Evolutionary conservation across 1,284 basidiomycete species (phyloP), one percentile per base, ranked within the genome.

Genomic region (Polyporus tsugae): DNA sequence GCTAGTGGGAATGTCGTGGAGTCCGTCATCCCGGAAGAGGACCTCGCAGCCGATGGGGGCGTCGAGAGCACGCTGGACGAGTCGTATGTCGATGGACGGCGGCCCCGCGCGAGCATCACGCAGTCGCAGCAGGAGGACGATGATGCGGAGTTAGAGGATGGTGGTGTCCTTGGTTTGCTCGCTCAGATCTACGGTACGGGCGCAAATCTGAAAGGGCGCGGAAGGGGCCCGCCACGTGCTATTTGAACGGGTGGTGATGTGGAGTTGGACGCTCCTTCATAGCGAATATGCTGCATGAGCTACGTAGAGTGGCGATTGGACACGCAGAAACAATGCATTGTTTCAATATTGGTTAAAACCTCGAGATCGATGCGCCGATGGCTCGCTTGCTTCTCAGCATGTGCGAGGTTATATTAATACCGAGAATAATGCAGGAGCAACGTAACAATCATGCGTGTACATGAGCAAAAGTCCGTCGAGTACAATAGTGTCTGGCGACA

Each of bases 121-220:
- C 83, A 84, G 52, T 85, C 86, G 39, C 84, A 85, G 62, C 84
- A 88, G 65, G 86, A 87, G 33, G 89, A 89, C 4, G 88, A 90
- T 15, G 84, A 82, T 6, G 78, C 88, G 60, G 86, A 86, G 68
- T 87, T 91, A 73, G 89, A 79, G 71, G 83, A 85, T 72, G 84
- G 87, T 0, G 94, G 93, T 19, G 90, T 95, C 70, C 80, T 95
- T 68, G 91, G 90, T 38, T 75, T 95, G 72, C 77, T 95, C 73
- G 89, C 91, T 44, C 90, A 94, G 81, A 94, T 95, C 62, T 95
- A 95, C 77, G 89, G 87, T 64, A 83, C 87, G 66, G 85, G 84
- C 69, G 88, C 74, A 9, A 78, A 89, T 66, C 62, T 75, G 66
- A 78, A 76, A 74, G 78, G 74, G 17, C 72, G 76, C 44, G 79